Conservation (phyloP, 2,329 filamentous ascomycete genomes). For the Talaromyces marneffei region DNA sequence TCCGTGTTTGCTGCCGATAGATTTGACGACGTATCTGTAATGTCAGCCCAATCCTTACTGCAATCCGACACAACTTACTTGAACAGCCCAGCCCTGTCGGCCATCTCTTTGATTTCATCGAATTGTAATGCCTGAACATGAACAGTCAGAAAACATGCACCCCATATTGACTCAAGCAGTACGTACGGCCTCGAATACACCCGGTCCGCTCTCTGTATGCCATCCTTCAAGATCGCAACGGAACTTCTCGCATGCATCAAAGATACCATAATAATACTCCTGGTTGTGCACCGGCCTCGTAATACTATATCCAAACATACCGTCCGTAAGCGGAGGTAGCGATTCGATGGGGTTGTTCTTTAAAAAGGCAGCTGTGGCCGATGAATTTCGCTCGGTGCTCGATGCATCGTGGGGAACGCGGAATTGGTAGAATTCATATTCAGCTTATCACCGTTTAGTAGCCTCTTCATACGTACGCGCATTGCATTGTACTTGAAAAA, state of each 20-base stretch:
- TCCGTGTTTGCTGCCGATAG: slow-evolving; percentile 75
- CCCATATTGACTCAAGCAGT: background rate
- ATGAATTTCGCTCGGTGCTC: slow-evolving; percentile 53
- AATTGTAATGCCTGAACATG: slow-evolving; percentile 66
- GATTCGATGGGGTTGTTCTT: slow-evolving; percentile 64
- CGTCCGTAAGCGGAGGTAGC: slow-evolving; percentile 78
- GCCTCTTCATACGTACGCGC: slow-evolving; percentile 2
- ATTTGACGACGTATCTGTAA: slow-evolving; percentile 75
- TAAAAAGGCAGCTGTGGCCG: slow-evolving; percentile 68
- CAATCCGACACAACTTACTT: slow-evolving; percentile 49
- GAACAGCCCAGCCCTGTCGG: slow-evolving; percentile 85
- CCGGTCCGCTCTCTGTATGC: slow-evolving; percentile 91
- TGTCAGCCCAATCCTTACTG: background rate
- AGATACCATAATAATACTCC: slow-evolving; percentile 86
- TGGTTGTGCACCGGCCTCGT: slow-evolving; percentile 83
- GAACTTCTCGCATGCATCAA: slow-evolving; percentile 72
- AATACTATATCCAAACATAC: slow-evolving; percentile 93
- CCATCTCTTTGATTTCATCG: slow-evolving; percentile 80
- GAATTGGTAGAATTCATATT: slow-evolving; percentile 95
- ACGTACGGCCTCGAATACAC: slow-evolving; percentile 82
- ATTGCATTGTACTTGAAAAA: background rate
- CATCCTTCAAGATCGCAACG: slow-evolving; percentile 81
- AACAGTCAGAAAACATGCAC: slow-evolving; percentile 18
- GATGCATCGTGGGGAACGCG: slow-evolving; percentile 53
- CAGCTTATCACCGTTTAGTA: slow-evolving; percentile 55